phyloP scores from a whole-genome alignment of 148 eudicot species.

The Silene uniflora region DNA sequence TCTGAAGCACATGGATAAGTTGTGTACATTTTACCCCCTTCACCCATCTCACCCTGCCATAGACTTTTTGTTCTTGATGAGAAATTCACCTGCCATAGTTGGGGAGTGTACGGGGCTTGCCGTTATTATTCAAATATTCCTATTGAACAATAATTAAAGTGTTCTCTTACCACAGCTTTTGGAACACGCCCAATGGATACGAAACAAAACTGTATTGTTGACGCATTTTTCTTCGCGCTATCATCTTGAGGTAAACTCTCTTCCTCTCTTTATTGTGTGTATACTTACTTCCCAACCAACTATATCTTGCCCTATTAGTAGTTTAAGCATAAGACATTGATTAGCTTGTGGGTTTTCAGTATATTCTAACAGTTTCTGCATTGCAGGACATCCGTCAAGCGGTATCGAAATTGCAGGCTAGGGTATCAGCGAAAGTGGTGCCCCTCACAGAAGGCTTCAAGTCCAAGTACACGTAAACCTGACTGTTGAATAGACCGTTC shows the following conservation, averaged over 20 bases:
- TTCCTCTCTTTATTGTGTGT: background rate
- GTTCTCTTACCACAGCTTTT: slow-evolving; percentile 51
- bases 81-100: too few relatives aligned
- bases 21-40: too few relatives aligned
- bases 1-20: too few relatives aligned
- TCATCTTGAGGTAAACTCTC: slow-evolving; percentile 60
- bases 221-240: slow-evolving; percentile 96
- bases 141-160: slow-evolving; percentile 5
- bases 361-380: background rate
- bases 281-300: too few relatives aligned
- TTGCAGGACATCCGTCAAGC: slow-evolving; percentile 87
- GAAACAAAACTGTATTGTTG: slow-evolving; percentile 65
- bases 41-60: too few relatives aligned
- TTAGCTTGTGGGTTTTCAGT: background rate
- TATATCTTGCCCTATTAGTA: too few relatives aligned
- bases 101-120: too few relatives aligned
- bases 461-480: slow-evolving; percentile 30
- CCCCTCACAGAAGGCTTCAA: slow-evolving; percentile 91
- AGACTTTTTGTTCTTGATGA: too few relatives aligned
- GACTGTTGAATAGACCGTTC: background rate
- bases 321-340: background rate
- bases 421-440: slow-evolving; percentile 77
- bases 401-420: slow-evolving; percentile 71
- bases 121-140: too few relatives aligned
- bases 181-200: slow-evolving; percentile 82